A percentile compares a stretch with the other conserved stretches of the same genome.
Conservation (phyloP, 257 asterid genomes). For the Penstemon davidsonii region DNA sequence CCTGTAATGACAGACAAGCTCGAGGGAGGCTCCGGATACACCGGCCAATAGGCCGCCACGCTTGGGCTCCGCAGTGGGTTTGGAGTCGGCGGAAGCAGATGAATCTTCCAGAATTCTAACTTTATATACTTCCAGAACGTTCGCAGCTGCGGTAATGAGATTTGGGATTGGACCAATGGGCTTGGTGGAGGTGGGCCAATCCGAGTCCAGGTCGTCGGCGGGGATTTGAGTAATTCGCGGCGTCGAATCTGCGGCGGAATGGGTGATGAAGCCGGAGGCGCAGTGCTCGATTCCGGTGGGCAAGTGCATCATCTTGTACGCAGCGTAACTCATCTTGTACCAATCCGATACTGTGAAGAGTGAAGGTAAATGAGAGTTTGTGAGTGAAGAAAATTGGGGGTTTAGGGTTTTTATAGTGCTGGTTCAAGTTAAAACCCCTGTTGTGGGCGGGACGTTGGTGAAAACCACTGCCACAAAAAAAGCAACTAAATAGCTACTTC, state of each 20-base stretch:
- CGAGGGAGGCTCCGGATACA: conserved; percentile 74
- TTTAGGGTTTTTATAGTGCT: conserved; percentile 34
- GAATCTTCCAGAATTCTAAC: conserved; percentile 70
- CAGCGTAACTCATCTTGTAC: conserved; percentile 78
- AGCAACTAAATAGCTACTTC: no score
- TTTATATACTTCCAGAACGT: conserved; percentile 71
- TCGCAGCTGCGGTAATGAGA: conserved; percentile 73
- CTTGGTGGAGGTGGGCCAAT: conserved; percentile 57
- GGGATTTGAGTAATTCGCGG: conserved; percentile 48
- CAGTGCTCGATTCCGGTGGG: conserved; percentile 92
- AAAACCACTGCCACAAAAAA: no score
- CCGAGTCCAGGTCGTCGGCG: conserved; percentile 78
- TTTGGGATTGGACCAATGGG: conserved; percentile 75
- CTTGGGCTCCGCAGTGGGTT: conserved; percentile 50
- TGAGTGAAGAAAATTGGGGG: conserved; percentile 15
- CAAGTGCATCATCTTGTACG: conserved; percentile 86
- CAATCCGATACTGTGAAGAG: not conserved
- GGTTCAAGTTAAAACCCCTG: conserved; percentile 20
- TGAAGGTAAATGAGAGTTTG: conserved; percentile 8
- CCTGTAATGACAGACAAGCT: conserved; percentile 90
- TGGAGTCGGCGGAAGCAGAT: conserved; percentile 43
- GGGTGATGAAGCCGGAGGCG: conserved; percentile 82
- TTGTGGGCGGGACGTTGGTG: conserved; percentile 27
- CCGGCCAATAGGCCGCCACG: conserved; percentile 89
- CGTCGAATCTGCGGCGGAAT: conserved; percentile 58